phyloP scores from a whole-genome alignment of 192 early-diverging fungal genomes.

The Funneliformis mosseae region DNA sequence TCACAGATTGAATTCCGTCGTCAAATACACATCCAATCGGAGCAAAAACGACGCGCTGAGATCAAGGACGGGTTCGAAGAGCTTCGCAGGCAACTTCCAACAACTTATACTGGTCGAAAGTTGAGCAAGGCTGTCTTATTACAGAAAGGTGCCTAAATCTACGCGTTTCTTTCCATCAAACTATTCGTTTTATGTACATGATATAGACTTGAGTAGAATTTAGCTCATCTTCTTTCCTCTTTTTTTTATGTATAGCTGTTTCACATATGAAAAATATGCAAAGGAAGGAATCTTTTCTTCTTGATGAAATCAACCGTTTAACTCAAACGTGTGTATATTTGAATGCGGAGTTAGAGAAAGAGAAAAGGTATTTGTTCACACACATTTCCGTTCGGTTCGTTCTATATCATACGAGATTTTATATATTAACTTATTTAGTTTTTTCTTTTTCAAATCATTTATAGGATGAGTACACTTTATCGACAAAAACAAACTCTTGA shows the following conservation, averaged over 20 bases:
- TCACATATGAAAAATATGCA: constrained; percentile 49
- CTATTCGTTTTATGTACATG: too few relatives aligned
- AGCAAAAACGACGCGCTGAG: constrained; percentile 50
- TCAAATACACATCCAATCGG: constrained; percentile 53
- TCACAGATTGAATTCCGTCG: constrained; percentile 45
- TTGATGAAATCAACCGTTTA: constrained; percentile 22
- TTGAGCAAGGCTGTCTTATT: constrained; percentile 50
- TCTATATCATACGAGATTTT: not conserved
- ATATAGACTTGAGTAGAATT: too few relatives aligned
- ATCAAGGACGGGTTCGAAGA: constrained; percentile 54
- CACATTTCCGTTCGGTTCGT: too few relatives aligned
- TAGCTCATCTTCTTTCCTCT: too few relatives aligned
- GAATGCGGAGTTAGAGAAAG: constrained; percentile 22
- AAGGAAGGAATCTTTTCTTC: constrained; percentile 16
- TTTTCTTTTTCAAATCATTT: not conserved
- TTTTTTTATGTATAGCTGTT: constrained; percentile 40
- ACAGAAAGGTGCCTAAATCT: constrained; percentile 41
- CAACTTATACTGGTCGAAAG: constrained; percentile 40
- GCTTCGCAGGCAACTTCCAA: constrained; percentile 46
- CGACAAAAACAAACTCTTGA: constrained; percentile 33
- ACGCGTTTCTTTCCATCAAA: not conserved
- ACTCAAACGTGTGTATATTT: constrained; percentile 18
- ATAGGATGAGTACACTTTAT: constrained; percentile 25
- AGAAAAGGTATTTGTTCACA: not conserved
- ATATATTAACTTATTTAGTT: not conserved